Evolutionary conservation across 495 filamentous ascomycete genomes (phyloP).

Genomic region (Cryomyces minteri): DNA sequence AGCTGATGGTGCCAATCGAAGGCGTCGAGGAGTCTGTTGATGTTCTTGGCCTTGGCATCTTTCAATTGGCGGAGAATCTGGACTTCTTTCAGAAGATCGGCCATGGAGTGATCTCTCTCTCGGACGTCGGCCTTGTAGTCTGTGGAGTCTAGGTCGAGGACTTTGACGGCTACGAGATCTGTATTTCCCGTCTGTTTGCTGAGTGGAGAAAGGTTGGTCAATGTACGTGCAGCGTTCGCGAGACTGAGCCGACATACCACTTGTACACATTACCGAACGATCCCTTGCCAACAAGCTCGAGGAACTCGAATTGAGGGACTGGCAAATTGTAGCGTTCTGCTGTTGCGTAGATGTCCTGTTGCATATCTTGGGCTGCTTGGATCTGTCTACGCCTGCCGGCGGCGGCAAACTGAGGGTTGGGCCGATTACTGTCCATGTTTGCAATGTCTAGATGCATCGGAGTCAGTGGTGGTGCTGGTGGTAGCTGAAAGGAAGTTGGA

Average conservation of each 20-base stretch:
- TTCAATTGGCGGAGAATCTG: conserved; percentile 68
- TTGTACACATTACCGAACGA: conserved; percentile 91
- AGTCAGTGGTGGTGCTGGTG: too few species aligned
- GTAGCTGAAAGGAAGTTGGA: too few species aligned
- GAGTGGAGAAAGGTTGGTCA: background rate
- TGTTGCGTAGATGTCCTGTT: conserved; percentile 26
- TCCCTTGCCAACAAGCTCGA: conserved; percentile 91
- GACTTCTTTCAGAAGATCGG: conserved; percentile 78
- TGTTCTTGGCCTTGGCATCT: conserved; percentile 69
- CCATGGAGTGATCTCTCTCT: conserved; percentile 60
- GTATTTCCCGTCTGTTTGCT: conserved; percentile 36
- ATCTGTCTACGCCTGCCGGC: conserved; percentile 48
- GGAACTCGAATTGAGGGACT: conserved; percentile 49
- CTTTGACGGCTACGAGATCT: conserved; percentile 74
- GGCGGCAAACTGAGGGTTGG: background rate
- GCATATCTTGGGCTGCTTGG: conserved; percentile 91
- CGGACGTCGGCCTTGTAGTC: conserved; percentile 52
- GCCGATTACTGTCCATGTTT: background rate
- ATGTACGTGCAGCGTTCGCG: background rate
- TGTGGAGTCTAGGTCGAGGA: conserved; percentile 80
- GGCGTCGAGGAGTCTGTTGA: conserved; percentile 79
- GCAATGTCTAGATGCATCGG: too few species aligned
- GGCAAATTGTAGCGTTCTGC: conserved; percentile 14
- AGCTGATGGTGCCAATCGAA: conserved; percentile 71
- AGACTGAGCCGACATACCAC: conserved; percentile 25